Evolutionary conservation across 2,329 filamentous ascomycete species (phyloP), one percentile per base, ranked within the genome.

Genomic region (Boeremia lycopersici): DNA sequence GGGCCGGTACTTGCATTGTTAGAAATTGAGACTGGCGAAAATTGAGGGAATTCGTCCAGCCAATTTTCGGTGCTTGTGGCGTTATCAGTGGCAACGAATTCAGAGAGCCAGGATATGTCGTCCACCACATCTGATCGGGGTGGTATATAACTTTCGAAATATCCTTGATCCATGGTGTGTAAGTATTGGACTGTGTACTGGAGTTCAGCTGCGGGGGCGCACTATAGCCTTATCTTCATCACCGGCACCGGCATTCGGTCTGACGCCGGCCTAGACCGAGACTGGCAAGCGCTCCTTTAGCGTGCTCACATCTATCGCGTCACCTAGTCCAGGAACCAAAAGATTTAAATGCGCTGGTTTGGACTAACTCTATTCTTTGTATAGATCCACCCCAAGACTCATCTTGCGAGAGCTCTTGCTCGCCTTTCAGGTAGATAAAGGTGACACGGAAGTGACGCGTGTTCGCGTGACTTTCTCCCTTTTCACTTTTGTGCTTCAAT

Each of bases 211-310:
- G 52, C 47, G 52, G 41, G 48, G 52, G 42, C 19, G 33, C 15
- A 15, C 33, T 23, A 42, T 23, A 45, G 34, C 41, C 52, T 44
- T 44, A 39, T 49, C 25, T 26, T 29, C 28, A 28, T 41, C 41
- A 35, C 52, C 47, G 47, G 52, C 46, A 55, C 52, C 52, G 46
- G 52, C 40, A 19, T 45, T 55, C 17, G 46, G 23, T 55, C 41
- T 45, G 26, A 46, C 46, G 19, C 23, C 26, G 8, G 11, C 17
- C 33, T 47, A 41, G 7, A 12, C 30, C 17, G 11, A 19, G 33
- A 46, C n/a, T 11, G 25, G 48, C 30, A 46, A 38, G 44, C 13
- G 28, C 26, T 33, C 12, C 2, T 34, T 36, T 47, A 47, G 44
- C 34, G 44, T 17, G 10, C 7, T 31, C 25, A 4, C n/a, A 28